Base-by-base conservation (phyloP, 495 filamentous ascomycete species). In the Penicillium herquei region DNA sequence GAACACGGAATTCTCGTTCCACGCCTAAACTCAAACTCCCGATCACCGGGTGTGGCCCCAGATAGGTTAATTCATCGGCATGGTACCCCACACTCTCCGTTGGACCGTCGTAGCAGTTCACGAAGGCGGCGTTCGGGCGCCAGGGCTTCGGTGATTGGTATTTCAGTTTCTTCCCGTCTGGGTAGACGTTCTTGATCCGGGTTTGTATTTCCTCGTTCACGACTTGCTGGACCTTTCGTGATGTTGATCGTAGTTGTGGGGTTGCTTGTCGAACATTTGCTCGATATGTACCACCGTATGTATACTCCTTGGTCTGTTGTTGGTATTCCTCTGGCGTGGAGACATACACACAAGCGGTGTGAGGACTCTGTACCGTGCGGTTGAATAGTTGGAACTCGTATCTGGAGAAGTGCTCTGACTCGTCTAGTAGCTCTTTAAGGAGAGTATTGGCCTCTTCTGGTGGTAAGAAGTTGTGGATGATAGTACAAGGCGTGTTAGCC, bases 1-100 rank as follows among this genome's bases (percentile, higher is more conserved):
- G 82, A 2, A 98, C 85, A 17, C 94, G 87, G 65, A 98, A 98
- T 73, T 97, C 92, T 21, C 94, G 76, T 21, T 88, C 83, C 3
- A 96, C 94, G 6, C 94, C 94, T 3, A 98, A 78, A 55, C 89
- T 95, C 2, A 98, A 70, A 40, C 90, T 94, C 6, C 92, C 94
- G 51, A 98, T 98, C 5, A 94, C 75, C 13, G 94, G 81, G 47
- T 85, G 82, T 1, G 94, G 94, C 0, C 94, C 94, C 5, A 98
- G 79, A 70, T 97, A 98, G 3, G 94, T 98, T 9, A 96, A 73
- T 55, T 96, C 89, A 60, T 98, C 94, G 11, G 87, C 82, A 64
- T 98, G 94, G 70, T 88, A 98, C 16, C 94, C 93, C 0, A 98
- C 92, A 48, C 77, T 87, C 73, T 98, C 84, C 1, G 79, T 69